phyloP scores from a whole-genome alignment of 2,329 filamentous ascomycete species.

The Metarhizium brunneum region DNA sequence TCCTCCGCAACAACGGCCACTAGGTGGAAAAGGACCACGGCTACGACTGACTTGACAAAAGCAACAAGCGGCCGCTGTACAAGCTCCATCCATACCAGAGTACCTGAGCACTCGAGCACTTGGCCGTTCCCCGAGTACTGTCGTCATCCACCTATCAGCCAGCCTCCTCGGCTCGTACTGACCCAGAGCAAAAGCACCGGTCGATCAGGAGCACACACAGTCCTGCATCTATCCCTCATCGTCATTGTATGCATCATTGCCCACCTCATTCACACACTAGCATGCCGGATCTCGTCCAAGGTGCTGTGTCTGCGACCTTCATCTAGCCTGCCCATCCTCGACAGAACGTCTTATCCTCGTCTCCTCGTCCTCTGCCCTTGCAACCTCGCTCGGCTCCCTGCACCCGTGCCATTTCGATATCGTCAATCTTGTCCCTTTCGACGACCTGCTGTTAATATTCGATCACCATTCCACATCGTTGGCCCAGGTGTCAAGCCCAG shows the following conservation, averaged over 20 bases:
- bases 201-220: background rate
- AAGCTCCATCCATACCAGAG: too few relatives aligned
- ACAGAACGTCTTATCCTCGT: background rate
- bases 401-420: background rate
- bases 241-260: constrained; percentile 7
- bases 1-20: background rate
- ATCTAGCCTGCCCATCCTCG: background rate
- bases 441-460: background rate
- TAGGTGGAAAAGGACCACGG: background rate
- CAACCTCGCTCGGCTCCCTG: background rate
- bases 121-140: too few relatives aligned
- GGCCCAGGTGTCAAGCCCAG: background rate
- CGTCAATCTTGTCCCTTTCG: background rate
- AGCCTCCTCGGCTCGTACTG: too few relatives aligned
- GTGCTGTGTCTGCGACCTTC: background rate
- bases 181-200: background rate
- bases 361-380: background rate
- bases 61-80: too few relatives aligned
- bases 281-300: background rate
- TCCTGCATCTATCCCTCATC: constrained; percentile 3
- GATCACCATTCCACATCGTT: background rate
- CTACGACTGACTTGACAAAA: background rate
- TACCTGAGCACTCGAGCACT: too few relatives aligned
- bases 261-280: constrained; percentile 1
- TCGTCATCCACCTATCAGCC: too few relatives aligned